These are phyloP conservation scores for Kluyveromyces wickerhamii DNA, from an alignment of 805 yeast genomes.

Conservation along the genomic window DNA sequence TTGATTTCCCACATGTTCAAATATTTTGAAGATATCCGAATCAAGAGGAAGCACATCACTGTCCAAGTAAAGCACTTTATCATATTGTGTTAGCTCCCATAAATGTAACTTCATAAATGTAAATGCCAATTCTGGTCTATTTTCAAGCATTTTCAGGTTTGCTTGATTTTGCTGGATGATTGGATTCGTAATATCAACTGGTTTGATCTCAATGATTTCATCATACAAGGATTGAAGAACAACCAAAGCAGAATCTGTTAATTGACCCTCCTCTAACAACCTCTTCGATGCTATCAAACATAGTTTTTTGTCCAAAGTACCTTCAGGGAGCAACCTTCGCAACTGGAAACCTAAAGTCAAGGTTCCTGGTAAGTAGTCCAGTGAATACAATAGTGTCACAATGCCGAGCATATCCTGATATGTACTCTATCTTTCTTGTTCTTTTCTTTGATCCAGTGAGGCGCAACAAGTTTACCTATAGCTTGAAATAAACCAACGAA, in stretches of 20 bases:
- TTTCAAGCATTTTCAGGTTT: constrained; percentile 30
- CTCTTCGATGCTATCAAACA: constrained; percentile 18
- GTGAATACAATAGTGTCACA: constrained; percentile 41
- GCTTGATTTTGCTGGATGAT: constrained; percentile 14
- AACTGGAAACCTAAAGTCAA: constrained; percentile 40
- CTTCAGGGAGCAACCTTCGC: constrained; percentile 14
- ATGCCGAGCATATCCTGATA: constrained; percentile 25
- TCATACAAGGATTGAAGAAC: constrained; percentile 19
- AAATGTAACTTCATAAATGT: constrained; percentile 44
- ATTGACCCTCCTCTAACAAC: constrained; percentile 11
- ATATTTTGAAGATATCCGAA: constrained; percentile 17
- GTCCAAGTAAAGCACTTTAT: constrained; percentile 52
- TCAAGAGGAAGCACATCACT: constrained; percentile 50
- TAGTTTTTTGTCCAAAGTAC: constrained; percentile 5
- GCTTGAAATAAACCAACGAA: no score
- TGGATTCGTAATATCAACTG: constrained; percentile 15
- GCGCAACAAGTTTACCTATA: no score
- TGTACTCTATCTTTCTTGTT: background rate
- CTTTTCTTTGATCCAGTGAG: no score
- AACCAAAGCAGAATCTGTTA: constrained; percentile 13
- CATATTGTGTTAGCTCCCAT: constrained; percentile 39
- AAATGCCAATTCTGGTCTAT: constrained; percentile 43
- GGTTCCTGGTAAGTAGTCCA: constrained; percentile 51
- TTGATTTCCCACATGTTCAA: constrained; percentile 18
- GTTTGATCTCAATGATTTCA: constrained; percentile 23